These are phyloP conservation scores for Arthroderma sp. DNA, from an alignment of 2,329 filamentous ascomycete species.

Conservation along the genomic window DNA sequence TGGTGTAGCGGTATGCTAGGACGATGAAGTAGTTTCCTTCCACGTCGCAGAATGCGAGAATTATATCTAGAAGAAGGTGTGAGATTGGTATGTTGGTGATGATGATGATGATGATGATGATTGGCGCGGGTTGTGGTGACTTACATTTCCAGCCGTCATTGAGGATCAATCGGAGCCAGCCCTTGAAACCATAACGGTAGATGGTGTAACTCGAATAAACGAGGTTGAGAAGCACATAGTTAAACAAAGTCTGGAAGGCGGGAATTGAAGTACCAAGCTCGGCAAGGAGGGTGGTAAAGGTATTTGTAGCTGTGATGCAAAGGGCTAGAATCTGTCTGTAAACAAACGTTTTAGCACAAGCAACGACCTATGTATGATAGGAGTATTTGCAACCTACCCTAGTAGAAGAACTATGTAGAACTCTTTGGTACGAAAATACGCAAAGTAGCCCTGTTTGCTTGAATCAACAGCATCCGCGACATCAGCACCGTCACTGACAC, in stretches of 20 bases:
- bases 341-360: neutral
- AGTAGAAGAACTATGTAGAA: constrained; percentile 76
- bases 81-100: neutral
- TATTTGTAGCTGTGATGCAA: constrained; percentile 86
- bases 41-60: constrained; percentile 85
- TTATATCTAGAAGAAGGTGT: constrained; percentile 43
- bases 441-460: constrained; percentile 39
- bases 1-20: constrained; percentile 83
- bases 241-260: constrained; percentile 91
- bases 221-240: constrained; percentile 70
- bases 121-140: constrained; percentile 1
- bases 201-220: constrained; percentile 73
- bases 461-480: constrained; percentile 25
- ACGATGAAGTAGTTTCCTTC: constrained; percentile 98
- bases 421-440: constrained; percentile 69
- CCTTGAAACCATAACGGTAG: constrained; percentile 62
- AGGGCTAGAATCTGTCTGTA: constrained; percentile 64
- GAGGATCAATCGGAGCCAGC: constrained; percentile 50
- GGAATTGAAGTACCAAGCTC: constrained; percentile 64
- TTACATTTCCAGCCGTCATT: constrained; percentile 74
- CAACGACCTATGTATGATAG: neutral
- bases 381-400: constrained; percentile 38
- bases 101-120: neutral
- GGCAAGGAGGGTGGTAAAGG: constrained; percentile 66
- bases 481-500: neutral